phyloP scores from a whole-genome alignment of 371 early-diverging fungal genomes.

The Choanephora cucurbitarum region DNA sequence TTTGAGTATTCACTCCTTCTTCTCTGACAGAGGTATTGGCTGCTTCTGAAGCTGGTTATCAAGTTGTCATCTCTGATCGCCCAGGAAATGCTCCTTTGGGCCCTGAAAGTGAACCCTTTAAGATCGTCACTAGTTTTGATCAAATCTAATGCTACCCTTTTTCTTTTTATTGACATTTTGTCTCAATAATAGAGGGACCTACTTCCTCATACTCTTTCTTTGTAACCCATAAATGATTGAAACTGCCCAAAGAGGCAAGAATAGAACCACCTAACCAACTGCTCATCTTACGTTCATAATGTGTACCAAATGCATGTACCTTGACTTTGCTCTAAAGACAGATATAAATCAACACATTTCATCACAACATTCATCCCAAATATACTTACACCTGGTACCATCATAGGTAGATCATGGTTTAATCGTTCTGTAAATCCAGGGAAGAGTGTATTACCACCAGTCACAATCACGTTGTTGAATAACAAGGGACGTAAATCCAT shows the following conservation, averaged over 20 bases:
- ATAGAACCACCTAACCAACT: slow-evolving; percentile 98
- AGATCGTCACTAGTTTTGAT: slow-evolving; percentile 44
- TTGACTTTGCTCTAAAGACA: slow-evolving; percentile 72
- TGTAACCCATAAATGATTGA: slow-evolving; percentile 97
- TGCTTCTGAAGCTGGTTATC: slow-evolving; percentile 73
- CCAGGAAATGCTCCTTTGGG: slow-evolving; percentile 76
- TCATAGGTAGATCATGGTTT: slow-evolving; percentile 66
- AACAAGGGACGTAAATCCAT: slow-evolving; percentile 85
- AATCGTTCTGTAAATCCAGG: slow-evolving; percentile 89
- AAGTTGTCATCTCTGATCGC: slow-evolving; percentile 71
- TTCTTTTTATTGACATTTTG: slow-evolving; percentile 70
- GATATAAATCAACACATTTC: not conserved
- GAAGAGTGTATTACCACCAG: slow-evolving; percentile 89
- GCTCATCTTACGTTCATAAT: slow-evolving; percentile 85
- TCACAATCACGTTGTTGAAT: slow-evolving; percentile 78
- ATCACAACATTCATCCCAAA: not conserved
- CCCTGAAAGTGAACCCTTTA: slow-evolving; percentile 33
- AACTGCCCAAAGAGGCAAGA: slow-evolving; percentile 90
- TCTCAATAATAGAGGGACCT: slow-evolving; percentile 84
- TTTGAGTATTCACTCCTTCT: not conserved
- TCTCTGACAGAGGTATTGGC: slow-evolving; percentile 89
- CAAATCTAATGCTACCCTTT: slow-evolving; percentile 24
- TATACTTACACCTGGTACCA: slow-evolving; percentile 73
- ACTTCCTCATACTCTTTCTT: slow-evolving; percentile 92
- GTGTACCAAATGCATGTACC: slow-evolving; percentile 76